Base-by-base conservation (phyloP, 371 early-diverging fungal species). In the Smittium culicis region DNA sequence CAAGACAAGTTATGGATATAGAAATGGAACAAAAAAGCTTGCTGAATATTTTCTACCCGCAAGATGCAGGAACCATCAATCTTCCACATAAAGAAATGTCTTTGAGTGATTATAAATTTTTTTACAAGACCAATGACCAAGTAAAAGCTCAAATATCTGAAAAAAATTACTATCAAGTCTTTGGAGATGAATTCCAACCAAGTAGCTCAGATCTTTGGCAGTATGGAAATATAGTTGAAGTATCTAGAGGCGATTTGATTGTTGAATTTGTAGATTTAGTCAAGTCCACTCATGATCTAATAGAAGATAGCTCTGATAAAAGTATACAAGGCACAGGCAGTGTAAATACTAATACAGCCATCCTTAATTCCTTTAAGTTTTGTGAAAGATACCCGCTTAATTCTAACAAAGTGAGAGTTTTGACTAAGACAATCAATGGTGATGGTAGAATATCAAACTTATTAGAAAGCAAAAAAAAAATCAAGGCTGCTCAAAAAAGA, bases 311-410 rank as follows among this genome's bases (percentile, higher is more conserved):
- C 5, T 57, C 27, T 8, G 57, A 57, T 57, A 5, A 33, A 1
- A 67, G 34, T 54, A 25, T 34, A 32, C 1, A 31, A 2, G 57
- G 28, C 27, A 33, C 33, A 30, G 35, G 14, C 16, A 65, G 35
- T 2, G 24, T 24, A 31, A 25, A 25, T 5, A 67, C 57, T 5
- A 32, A 5, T 67, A 20, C 71, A 55, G 68, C 65, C 30, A 68
- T 66, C 61, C 72, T 73, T 24, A 67, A 59, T 27, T 54, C 73
- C 11, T 68, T 69, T 58, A 72, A 70, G 68, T 71, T 64, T 66
- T 71, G 74, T 66, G 71, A 77, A 45, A 73, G 78, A 77, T 66
- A 76, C 11, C 70, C 70, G 0, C 69, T 77, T 45, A 77, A 77
- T 58, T 77, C 77, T 1, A 74, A 74, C 25, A 71, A 74, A 17